Conservation (phyloP, 108 stramenopile species). For the Chaetoceros tenuissimus region DNA sequence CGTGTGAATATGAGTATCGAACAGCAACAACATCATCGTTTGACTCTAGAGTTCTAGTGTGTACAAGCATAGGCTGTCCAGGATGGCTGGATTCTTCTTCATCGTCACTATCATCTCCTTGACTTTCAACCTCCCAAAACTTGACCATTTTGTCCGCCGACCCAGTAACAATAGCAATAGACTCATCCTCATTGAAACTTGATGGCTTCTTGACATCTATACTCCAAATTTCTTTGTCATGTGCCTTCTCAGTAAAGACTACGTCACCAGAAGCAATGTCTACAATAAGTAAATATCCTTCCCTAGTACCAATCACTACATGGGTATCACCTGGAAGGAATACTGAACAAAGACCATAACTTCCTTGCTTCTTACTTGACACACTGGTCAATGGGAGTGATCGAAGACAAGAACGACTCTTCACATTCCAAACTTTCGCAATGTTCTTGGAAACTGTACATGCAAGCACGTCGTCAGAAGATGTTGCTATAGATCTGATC, state of each 20-base stretch:
- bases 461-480: slow-evolving; percentile 81
- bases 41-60: slow-evolving; percentile 89
- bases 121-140: slow-evolving; percentile 89
- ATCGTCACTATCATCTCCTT: slow-evolving; percentile 33
- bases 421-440: slow-evolving; percentile 92
- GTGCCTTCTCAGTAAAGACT: slow-evolving; percentile 62
- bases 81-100: slow-evolving; percentile 22
- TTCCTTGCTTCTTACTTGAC: slow-evolving; percentile 9
- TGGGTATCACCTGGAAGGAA: slow-evolving; percentile 91
- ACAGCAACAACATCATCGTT: slow-evolving; percentile 94
- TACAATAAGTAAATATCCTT: slow-evolving; percentile 71
- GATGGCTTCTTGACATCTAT: slow-evolving; percentile 62
- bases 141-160: slow-evolving; percentile 92
- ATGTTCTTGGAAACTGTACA: slow-evolving; percentile 80
- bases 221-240: slow-evolving; percentile 85
- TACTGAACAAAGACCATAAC: slow-evolving; percentile 81
- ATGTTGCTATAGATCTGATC: slow-evolving; percentile 84
- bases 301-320: slow-evolving; percentile 77
- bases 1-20: slow-evolving; percentile 65
- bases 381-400: slow-evolving; percentile 41
- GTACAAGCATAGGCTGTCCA: slow-evolving; percentile 62
- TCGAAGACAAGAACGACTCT: slow-evolving; percentile 73
- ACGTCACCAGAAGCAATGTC: slow-evolving; percentile 83
- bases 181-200: slow-evolving; percentile 17
- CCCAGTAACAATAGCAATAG: slow-evolving; percentile 71